Conservation (phyloP, 495 filamentous ascomycete species). For the Penicillium herquei region DNA sequence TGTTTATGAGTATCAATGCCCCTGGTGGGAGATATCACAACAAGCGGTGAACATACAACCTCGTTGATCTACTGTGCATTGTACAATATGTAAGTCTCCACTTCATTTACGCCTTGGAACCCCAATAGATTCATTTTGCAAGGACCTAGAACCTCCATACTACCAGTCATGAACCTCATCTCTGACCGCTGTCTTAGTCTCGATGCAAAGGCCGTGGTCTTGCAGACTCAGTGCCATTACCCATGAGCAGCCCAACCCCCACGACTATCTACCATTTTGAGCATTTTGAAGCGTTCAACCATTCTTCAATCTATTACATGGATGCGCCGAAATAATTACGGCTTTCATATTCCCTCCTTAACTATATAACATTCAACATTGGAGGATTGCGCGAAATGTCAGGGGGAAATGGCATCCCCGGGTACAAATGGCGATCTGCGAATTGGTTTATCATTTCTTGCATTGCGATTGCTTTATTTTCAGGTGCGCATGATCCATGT, state of each 20-base stretch:
- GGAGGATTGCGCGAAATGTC: background rate
- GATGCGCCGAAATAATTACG: too few species aligned
- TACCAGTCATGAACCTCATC: background rate
- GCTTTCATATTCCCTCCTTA: too few species aligned
- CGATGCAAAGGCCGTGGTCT: background rate
- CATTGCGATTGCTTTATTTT: slow-evolving; percentile 3
- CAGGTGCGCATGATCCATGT: background rate
- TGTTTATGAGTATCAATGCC: too few species aligned
- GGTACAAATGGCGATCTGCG: slow-evolving; percentile 4
- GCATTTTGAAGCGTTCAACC: too few species aligned
- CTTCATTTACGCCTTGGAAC: background rate
- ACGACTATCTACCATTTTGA: too few species aligned
- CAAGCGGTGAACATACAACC: background rate
- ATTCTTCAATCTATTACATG: too few species aligned
- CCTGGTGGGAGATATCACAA: background rate
- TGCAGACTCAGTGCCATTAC: background rate
- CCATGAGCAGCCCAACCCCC: background rate
- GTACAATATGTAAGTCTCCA: background rate
- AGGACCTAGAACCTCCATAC: background rate
- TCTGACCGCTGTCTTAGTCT: background rate
- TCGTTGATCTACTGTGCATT: background rate
- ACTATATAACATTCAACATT: too few species aligned
- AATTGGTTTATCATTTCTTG: slow-evolving; percentile 5
- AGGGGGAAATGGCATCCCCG: background rate
- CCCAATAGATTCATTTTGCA: too few species aligned